A percentile compares a stretch with the other conserved stretches of the same genome.
Evolutionary conservation across 2,329 filamentous ascomycete genomes (phyloP).

Genomic region (Pseudocercospora macadamiae): DNA sequence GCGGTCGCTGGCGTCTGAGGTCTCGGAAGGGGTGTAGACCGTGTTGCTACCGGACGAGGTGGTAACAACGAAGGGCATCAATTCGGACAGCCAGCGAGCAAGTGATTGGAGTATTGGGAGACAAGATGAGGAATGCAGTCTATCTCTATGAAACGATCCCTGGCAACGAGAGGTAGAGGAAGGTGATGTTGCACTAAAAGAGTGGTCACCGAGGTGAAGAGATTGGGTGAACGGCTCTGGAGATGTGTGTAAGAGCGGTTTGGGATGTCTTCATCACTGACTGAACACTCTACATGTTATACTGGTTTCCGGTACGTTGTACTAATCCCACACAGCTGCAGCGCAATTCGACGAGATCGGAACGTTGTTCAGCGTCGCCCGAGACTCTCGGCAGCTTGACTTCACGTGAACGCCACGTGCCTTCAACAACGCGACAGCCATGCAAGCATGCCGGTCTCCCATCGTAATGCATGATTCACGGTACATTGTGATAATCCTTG

Average conservation of each 20-base stretch:
- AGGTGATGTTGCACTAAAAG: not conserved
- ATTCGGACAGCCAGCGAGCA: not conserved
- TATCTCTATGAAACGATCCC: not conserved
- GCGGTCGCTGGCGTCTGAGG: conserved; percentile 7
- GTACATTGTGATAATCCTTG: not conserved
- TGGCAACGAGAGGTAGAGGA: not conserved
- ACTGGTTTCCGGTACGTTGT: conserved; percentile 2
- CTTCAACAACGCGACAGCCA: not conserved
- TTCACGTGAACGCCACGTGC: conserved; percentile 2
- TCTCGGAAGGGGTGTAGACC: conserved; percentile 9
- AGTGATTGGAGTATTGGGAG: not conserved
- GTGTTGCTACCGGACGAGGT: conserved; percentile 1
- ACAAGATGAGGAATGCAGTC: not conserved
- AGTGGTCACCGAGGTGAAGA: conserved; percentile 3
- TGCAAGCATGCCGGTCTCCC: not conserved
- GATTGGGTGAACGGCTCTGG: not conserved
- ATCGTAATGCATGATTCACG: not conserved
- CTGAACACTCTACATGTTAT: not conserved
- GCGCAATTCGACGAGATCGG: not conserved
- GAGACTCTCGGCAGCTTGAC: not conserved
- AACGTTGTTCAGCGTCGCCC: not conserved
- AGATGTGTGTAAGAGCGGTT: not conserved
- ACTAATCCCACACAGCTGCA: not conserved
- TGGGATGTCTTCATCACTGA: not conserved
- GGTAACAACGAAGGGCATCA: conserved; percentile 2